These are phyloP conservation scores for Leptomonas pyrrhocoris DNA, from an alignment of 208 protist species.

Conservation along the genomic window DNA sequence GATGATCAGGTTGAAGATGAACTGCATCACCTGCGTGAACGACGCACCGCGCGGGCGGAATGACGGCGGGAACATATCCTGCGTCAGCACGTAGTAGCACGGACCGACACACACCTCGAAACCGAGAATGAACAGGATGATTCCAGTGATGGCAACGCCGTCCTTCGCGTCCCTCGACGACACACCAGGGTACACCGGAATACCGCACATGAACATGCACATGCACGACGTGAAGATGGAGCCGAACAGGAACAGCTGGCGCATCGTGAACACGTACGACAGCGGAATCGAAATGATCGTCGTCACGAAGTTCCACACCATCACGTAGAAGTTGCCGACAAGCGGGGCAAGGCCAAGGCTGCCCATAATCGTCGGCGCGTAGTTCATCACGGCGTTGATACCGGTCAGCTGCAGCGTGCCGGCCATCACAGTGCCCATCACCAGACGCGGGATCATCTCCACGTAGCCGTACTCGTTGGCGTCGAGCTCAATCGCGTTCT, in stretches of 20 bases:
- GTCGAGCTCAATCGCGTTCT: constrained; percentile 17
- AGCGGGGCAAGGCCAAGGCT: constrained; percentile 66
- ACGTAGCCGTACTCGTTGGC: constrained; percentile 55
- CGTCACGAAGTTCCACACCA: constrained; percentile 89
- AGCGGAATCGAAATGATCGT: constrained; percentile 77
- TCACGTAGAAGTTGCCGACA: constrained; percentile 82
- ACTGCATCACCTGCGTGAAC: constrained; percentile 71
- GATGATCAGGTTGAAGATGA: constrained; percentile 90
- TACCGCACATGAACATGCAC: constrained; percentile 83
- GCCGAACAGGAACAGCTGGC: constrained; percentile 68
- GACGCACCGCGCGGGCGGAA: constrained; percentile 79
- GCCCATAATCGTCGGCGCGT: constrained; percentile 80
- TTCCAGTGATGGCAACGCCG: constrained; percentile 76
- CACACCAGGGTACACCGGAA: constrained; percentile 82
- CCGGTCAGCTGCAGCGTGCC: constrained; percentile 84
- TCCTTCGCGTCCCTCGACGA: constrained; percentile 49
- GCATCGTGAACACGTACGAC: constrained; percentile 67
- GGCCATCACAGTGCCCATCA: constrained; percentile 58
- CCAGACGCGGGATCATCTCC: constrained; percentile 51
- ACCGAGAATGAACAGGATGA: constrained; percentile 76
- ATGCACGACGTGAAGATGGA: constrained; percentile 61
- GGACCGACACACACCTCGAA: constrained; percentile 81
- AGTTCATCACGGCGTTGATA: constrained; percentile 90
- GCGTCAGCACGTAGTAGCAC: constrained; percentile 83
- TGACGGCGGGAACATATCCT: constrained; percentile 83